phyloP scores from a whole-genome alignment of 2,329 filamentous ascomycete species.

The Chrysoporthe austroafricana region DNA sequence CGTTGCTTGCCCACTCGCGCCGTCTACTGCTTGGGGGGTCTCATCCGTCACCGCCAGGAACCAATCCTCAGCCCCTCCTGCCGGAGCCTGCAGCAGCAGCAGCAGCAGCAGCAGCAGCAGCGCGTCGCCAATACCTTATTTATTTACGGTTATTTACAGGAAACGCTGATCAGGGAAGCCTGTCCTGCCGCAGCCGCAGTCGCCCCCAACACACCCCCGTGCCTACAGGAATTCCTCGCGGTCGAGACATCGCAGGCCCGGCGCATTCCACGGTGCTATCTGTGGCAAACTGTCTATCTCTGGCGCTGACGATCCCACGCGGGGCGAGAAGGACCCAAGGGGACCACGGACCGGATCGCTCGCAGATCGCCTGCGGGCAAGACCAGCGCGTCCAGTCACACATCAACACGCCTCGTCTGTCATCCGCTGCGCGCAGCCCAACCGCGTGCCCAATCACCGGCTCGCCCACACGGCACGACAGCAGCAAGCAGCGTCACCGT shows the following conservation, averaged over 20 bases:
- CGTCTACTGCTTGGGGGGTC: not conserved
- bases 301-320: not conserved
- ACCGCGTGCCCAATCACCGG: slow-evolving; percentile 26
- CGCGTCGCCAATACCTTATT: not conserved
- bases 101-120: not conserved
- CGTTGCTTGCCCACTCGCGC: not conserved
- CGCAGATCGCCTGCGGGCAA: not conserved
- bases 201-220: not conserved
- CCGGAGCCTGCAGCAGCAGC: not conserved
- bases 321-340: slow-evolving; percentile 5
- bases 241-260: not conserved
- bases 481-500: slow-evolving; percentile 14
- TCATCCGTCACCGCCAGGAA: not conserved
- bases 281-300: slow-evolving; percentile 1
- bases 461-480: slow-evolving; percentile 18
- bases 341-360: slow-evolving; percentile 6
- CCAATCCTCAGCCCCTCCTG: not conserved
- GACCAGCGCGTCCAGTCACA: slow-evolving; percentile 24
- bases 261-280: not conserved
- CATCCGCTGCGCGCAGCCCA: slow-evolving; percentile 22
- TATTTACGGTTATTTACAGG: no score
- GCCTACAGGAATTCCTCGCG: not conserved
- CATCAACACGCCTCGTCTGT: slow-evolving; percentile 25
- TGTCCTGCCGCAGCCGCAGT: not conserved
- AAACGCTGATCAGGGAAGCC: no score